A percentile compares a stretch with the other conserved stretches of the same genome.
phyloP scores from a whole-genome alignment of 148 eudicot genomes.

The Rhododendron vialii region DNA sequence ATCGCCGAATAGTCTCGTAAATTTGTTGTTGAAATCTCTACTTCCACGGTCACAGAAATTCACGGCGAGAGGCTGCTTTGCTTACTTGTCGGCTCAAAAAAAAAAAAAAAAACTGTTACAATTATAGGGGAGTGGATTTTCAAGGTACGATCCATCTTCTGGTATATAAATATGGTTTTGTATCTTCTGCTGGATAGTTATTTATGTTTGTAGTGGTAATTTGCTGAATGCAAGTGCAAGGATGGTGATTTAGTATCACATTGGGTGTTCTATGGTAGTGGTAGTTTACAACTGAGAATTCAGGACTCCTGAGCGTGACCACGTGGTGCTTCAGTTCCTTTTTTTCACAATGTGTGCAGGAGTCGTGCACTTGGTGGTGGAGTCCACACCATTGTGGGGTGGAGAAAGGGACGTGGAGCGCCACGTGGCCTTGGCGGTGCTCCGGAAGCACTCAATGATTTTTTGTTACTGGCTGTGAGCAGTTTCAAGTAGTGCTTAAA shows the following conservation, averaged over 20 bases:
- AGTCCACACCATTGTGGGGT: not conserved
- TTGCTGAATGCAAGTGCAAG: not conserved
- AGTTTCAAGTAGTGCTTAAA: not conserved
- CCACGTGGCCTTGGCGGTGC: not conserved
- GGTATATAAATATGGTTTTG: not conserved
- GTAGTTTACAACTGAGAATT: not conserved
- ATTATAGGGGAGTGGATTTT: not conserved
- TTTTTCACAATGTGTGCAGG: not conserved
- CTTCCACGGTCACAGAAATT: not conserved
- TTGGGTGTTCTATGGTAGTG: not conserved
- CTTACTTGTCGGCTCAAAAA: not conserved
- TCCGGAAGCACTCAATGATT: not conserved
- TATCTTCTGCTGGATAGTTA: not conserved
- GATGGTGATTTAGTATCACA: not conserved
- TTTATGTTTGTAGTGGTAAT: not conserved
- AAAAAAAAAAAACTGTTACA: not conserved
- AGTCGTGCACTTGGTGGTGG: too few species aligned
- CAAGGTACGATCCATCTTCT: not conserved
- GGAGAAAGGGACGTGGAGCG: not conserved
- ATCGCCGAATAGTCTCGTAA: not conserved
- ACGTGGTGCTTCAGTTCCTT: not conserved
- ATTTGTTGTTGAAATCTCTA: not conserved
- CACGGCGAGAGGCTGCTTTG: not conserved
- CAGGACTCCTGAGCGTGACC: not conserved
- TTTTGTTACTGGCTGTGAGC: not conserved